Evolutionary conservation across 2,329 filamentous ascomycete species (phyloP), one percentile per base, ranked within the genome.

Genomic region (Pseudogymnoascus sp.): DNA sequence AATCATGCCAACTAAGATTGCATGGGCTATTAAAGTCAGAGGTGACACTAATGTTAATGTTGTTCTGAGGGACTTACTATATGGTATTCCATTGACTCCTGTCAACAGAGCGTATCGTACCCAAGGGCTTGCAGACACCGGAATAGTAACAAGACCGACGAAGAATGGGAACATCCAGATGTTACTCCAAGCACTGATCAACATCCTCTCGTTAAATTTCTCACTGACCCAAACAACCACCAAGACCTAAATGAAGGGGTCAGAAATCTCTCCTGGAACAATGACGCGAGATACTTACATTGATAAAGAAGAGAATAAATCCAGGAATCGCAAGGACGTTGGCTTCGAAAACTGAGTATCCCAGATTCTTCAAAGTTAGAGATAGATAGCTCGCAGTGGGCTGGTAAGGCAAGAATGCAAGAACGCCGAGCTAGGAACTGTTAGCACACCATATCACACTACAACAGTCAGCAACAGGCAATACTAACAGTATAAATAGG

Each of bases 161-260:
- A 76, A 67, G 60, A 71, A 72, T 3, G 75, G 75, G 23, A 76
- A 65, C 16, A 68, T 70, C 75, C 74, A 77, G n/a, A 76, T 59
- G 45, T 77, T 72, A 6, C 67, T 67, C 4, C 71, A 59, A 8
- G 73, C 66, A 9, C 72, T 71, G 7, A 73, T 66, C 5, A 75
- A 45, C n/a, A 72, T 71, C 40, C 72, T 69, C 63, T 75, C 69
- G 16, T 71, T 69, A 14, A 78, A 64, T 23, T 72, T 72, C 40
- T 76, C 75, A 0, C 78, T 80, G 0, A 80, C 63, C 70, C 74
- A 76, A 0, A 78, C 76, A 63, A 81, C 71, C 59, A 80, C 73
- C 58, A 81, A 65, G 12, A 81, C n/a, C 41, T 49, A 4, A 75
- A 78, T 0, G 81, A 80, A 12, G 88, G 86, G 1, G 80, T 80